Percentiles rank a stretch among this genome's conserved stretches.
phyloP scores from a whole-genome alignment of 1,139 yeast genomes.

The Yamadazyma oceani region DNA sequence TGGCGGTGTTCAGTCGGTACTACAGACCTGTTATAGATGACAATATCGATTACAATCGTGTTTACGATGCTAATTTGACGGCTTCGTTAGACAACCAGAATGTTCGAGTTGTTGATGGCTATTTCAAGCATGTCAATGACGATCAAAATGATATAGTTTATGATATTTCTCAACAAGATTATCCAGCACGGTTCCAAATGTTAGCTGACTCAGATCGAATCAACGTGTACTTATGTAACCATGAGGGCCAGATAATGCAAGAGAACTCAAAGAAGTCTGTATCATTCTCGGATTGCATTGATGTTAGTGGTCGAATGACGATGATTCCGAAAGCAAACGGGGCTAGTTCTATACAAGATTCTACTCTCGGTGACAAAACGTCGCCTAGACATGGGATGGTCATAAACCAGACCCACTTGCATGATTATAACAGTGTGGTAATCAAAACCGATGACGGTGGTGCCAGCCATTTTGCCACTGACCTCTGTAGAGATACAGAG shows the following conservation, averaged over 20 bases:
- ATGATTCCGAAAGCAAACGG: constrained; percentile 36
- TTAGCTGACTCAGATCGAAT: not conserved
- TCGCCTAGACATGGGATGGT: constrained; percentile 43
- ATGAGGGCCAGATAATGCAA: not conserved
- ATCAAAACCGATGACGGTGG: constrained; percentile 5
- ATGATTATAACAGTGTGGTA: constrained; percentile 3
- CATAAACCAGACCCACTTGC: constrained; percentile 4
- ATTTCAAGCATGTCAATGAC: not conserved
- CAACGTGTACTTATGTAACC: not conserved
- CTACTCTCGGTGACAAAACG: constrained; percentile 50
- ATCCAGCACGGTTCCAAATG: not conserved
- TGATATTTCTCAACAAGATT: not conserved
- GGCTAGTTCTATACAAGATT: constrained; percentile 42
- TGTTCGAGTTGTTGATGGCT: not conserved
- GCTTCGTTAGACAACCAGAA: not conserved
- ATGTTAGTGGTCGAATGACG: constrained; percentile 20
- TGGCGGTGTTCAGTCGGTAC: constrained; percentile 50
- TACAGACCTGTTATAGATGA: constrained; percentile 21
- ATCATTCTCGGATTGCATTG: constrained; percentile 32
- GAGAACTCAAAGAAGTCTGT: not conserved
- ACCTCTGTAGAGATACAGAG: not conserved
- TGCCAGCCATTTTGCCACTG: not conserved
- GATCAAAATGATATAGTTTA: not conserved
- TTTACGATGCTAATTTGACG: not conserved
- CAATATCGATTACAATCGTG: not conserved